phyloP scores from a whole-genome alignment of 345 rosid genomes.

The Odontarrhena argentea region DNA sequence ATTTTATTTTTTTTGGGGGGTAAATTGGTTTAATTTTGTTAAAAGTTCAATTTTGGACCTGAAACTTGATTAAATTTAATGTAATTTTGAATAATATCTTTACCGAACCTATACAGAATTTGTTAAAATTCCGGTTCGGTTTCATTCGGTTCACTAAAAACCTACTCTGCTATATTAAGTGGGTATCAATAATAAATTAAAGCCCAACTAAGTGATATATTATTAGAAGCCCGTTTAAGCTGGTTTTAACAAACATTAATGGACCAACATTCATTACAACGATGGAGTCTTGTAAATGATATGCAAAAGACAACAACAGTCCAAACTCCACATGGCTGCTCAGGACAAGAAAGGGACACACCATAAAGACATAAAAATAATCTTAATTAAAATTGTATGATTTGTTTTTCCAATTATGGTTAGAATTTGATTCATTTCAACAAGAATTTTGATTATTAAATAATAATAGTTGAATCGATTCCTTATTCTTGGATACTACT shows the following conservation, averaged over 20 bases:
- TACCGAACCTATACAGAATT: too few relatives aligned
- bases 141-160: not conserved
- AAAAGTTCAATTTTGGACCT: too few relatives aligned
- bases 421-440: conserved; percentile 23
- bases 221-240: conserved; percentile 13
- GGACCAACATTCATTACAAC: conserved; percentile 25
- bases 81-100: too few relatives aligned
- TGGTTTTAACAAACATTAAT: conserved; percentile 5
- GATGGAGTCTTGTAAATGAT: not conserved
- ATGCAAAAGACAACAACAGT: conserved; percentile 6
- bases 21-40: too few relatives aligned
- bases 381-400: not conserved
- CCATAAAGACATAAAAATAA: not conserved
- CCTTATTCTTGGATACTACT: not conserved
- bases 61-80: too few relatives aligned
- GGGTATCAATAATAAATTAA: not conserved
- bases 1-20: too few relatives aligned
- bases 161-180: not conserved
- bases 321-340: conserved; percentile 30
- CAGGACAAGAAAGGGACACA: conserved; percentile 21
- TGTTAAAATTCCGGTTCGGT: too few relatives aligned
- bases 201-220: not conserved
- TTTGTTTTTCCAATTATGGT: not conserved
- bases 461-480: not conserved
- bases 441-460: not conserved